Evolutionary conservation across 148 eudicot species (phyloP).

Genomic region (Talinum fruticosum): DNA sequence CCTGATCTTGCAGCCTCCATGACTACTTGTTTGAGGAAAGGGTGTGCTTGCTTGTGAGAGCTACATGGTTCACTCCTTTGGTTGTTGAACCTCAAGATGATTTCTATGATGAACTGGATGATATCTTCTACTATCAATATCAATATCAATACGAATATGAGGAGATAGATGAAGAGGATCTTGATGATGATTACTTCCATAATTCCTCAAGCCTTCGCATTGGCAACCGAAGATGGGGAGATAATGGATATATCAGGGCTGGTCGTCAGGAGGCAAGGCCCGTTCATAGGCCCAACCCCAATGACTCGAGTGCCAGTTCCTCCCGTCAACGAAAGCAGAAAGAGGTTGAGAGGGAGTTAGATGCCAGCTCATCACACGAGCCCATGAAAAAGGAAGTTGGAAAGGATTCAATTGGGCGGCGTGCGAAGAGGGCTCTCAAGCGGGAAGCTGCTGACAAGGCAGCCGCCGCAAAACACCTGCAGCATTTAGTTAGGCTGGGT

Average conservation of each 20-base stretch:
- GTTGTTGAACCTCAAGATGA: conserved; percentile 50
- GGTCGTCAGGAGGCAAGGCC: conserved; percentile 90
- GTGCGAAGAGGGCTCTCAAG: conserved; percentile 86
- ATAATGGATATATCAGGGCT: conserved; percentile 67
- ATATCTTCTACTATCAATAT: conserved; percentile 38
- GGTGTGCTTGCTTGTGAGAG: conserved; percentile 75
- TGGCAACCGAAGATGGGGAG: conserved; percentile 87
- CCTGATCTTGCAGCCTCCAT: conserved; percentile 56
- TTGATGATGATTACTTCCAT: conserved; percentile 50
- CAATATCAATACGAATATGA: conserved; percentile 45
- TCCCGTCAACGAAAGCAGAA: conserved; percentile 70
- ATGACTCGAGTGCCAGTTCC: conserved; percentile 43
- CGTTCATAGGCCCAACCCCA: conserved; percentile 35
- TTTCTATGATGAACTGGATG: conserved; percentile 43
- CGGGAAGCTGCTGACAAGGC: conserved; percentile 94
- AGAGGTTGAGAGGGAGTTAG: conserved; percentile 40
- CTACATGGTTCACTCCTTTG: conserved; percentile 79
- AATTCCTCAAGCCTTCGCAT: conserved; percentile 54
- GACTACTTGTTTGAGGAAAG: conserved; percentile 87
- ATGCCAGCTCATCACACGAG: conserved; percentile 44
- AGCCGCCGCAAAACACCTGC: conserved; percentile 76
- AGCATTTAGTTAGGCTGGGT: conserved; percentile 69
- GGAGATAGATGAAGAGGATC: conserved; percentile 48
- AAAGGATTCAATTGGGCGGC: conserved; percentile 58
- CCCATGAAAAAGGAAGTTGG: conserved; percentile 58